Base-by-base conservation (phyloP, 2,329 filamentous ascomycete genomes). In the Paecilomyces dactylethromorphus region DNA sequence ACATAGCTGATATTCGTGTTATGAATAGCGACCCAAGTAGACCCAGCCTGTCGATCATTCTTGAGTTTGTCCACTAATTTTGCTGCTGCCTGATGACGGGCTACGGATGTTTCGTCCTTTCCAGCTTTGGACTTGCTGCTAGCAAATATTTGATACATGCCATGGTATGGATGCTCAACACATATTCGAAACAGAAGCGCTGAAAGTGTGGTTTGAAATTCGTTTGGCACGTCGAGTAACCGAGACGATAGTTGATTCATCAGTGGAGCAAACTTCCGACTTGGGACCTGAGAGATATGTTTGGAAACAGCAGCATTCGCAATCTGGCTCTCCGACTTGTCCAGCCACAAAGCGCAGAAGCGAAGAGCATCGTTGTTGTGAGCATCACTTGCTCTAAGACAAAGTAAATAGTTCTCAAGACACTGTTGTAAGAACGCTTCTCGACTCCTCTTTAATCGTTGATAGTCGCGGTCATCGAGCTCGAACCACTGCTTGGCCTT, bases 181-280 rank as follows among this genome's bases (percentile, higher is more conserved):
- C 93, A 97, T 58, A 99, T 96, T 8, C 87, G 87, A 68, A 87
- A 85, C 3, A 97, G 87, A 18, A 99, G 78, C 1, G 81, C 79
- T 56, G 86, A 84, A 1, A 99, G 79, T 1, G 93, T 80, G 49
- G 79, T 81, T 68, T 99, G 94, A 68, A 99, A 99, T 0, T 79
- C 70, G 15, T 81, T 83, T 1, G 82, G 75, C 32, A 87, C 83
- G 61, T 90, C 85, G 61, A 96, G 86, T 5, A 99, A 78, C 7
- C 94, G 87, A n/a, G 95, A 99, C 5, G 92, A 93, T 32, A 99
- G 82, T 72, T 99, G 94, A 68, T 97, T 99, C 87, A 96, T 96
- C 56, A 99, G 79, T 3, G 89, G 78, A 1, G 92, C 93, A 70
- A 99, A 96, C 69, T 99, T 99, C 61, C 90, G 85, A 59, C 91